Evolutionary conservation across 768 basidiomycete species (phyloP), one percentile per base, ranked within the genome.

Genomic region (Dioszegia crocea): DNA sequence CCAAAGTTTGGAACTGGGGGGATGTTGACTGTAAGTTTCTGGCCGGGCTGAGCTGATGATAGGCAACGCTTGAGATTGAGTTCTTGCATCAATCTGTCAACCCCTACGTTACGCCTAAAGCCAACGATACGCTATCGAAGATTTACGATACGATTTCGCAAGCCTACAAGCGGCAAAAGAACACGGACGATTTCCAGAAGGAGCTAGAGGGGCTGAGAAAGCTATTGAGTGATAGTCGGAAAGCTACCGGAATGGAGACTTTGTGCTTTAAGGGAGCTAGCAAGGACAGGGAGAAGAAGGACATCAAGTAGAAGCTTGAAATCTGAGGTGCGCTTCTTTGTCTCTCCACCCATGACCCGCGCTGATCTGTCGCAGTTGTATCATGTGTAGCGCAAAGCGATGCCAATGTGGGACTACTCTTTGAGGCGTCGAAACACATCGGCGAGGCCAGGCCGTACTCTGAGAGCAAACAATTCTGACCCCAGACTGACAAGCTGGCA

Each of bases 31-130:
- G 93, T 96, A 74, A 59, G 87, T 21, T 26, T 40, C 49, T 0
- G 12, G 16, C 17, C 49, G 29, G 23, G 14, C 21, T n/a, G 3
- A 16, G 48, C 61, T 62, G 63, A 64, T 9, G n/a, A 19, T 74
- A 97, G 92, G 96, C 96, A 14, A 98, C 96, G 4, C 85, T 99
- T 26, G 94, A 98, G 77, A 96, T 98, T 65, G 96, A 98, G 79
- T 98, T 98, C 80, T 86, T 98, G 82, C 94, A 99, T 77, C 96
- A 98, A 79, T 91, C 89, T 5, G 80, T 99, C 40, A 85, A 86
- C 29, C 86, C 88, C 65, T 93, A 94, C 74, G 88, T 97, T 54
- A 75, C 88, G 16, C 81, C 86, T 1, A 71, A 82, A 6, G 90
- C 94, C 14, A 88, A 88, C 33, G 85, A 86, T 71, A 89, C 86